These are phyloP conservation scores for Moesziomyces sp. DNA, from an alignment of 1,284 basidiomycete genomes.

Conservation along the genomic window DNA sequence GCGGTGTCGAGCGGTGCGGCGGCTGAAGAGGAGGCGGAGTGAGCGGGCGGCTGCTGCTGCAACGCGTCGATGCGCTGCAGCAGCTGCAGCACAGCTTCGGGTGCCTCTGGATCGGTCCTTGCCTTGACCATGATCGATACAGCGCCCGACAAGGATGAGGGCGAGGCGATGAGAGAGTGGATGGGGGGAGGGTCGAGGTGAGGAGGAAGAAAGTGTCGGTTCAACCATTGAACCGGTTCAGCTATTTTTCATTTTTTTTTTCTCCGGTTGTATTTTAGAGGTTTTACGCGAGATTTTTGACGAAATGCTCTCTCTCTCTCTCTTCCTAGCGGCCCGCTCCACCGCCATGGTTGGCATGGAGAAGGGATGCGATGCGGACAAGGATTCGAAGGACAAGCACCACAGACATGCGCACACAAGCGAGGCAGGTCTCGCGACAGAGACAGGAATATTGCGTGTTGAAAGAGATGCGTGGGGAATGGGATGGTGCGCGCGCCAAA, in stretches of 20 bases:
- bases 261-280: too few relatives aligned
- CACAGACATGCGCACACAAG: too few relatives aligned
- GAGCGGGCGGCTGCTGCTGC: slow-evolving; percentile 3
- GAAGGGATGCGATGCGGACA: too few relatives aligned
- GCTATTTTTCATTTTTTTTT: too few relatives aligned
- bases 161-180: background rate
- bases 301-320: too few relatives aligned
- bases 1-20: slow-evolving; percentile 9
- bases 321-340: too few relatives aligned
- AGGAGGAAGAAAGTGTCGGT: background rate
- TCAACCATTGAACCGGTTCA: too few relatives aligned
- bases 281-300: too few relatives aligned
- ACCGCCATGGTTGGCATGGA: too few relatives aligned
- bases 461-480: background rate
- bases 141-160: background rate
- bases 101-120: slow-evolving; percentile 42
- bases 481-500: background rate
- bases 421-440: background rate
- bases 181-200: slow-evolving; percentile 5
- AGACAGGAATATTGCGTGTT: background rate
- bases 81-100: slow-evolving; percentile 34
- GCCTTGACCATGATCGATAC: slow-evolving; percentile 36
- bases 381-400: too few relatives aligned
- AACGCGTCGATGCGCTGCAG: slow-evolving; percentile 32
- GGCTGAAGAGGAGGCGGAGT: slow-evolving; percentile 11